Conservation (phyloP, 345 rosid species). For the Salix arbutifolia region DNA sequence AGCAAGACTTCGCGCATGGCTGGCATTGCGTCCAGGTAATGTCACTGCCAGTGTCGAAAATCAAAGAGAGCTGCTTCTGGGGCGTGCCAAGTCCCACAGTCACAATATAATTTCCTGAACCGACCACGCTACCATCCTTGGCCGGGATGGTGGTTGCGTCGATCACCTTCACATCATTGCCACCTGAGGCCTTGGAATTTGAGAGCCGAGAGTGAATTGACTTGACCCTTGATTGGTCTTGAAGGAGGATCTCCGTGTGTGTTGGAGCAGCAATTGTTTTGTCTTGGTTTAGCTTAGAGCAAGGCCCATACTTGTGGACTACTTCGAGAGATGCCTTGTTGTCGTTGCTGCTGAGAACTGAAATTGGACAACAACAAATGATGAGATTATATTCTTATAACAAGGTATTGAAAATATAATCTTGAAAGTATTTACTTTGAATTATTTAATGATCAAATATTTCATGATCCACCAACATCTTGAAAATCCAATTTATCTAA, state of each 20-base stretch:
- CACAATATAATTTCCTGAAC: slow-evolving; percentile 28
- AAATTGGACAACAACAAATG: no score
- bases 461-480: no score
- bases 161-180: slow-evolving; percentile 15
- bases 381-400: no score
- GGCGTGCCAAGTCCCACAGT: slow-evolving; percentile 28
- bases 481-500: no score
- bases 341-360: slow-evolving; percentile 2
- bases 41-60: slow-evolving; percentile 33
- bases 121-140: slow-evolving; percentile 45
- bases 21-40: slow-evolving; percentile 32
- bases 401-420: no score
- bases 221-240: slow-evolving; percentile 57
- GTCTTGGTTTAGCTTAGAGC: slow-evolving; percentile 26
- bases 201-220: slow-evolving; percentile 52
- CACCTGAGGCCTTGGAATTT: not conserved
- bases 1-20: slow-evolving; percentile 23
- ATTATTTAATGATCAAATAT: no score
- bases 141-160: slow-evolving; percentile 48
- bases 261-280: slow-evolving; percentile 23
- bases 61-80: slow-evolving; percentile 10
- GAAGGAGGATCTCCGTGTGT: slow-evolving; percentile 44
- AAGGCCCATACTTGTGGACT: slow-evolving; percentile 68
- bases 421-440: no score
- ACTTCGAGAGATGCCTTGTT: slow-evolving; percentile 49